Evolutionary conservation across 306 rosid genomes (phyloP).

Genomic region (Ormosia emarginata): DNA sequence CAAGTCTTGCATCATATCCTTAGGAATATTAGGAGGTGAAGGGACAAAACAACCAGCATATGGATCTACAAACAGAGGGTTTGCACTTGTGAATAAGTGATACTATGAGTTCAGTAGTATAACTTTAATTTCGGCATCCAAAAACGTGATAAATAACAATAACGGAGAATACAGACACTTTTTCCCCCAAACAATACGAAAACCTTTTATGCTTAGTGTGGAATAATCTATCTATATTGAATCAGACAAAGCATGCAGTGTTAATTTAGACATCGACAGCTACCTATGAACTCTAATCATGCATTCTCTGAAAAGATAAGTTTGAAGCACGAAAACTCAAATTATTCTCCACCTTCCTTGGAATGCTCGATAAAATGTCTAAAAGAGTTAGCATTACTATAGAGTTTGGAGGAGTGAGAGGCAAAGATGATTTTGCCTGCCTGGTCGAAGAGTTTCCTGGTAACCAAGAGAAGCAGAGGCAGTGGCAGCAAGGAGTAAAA

Average conservation of each 20-base stretch:
- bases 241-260: no score
- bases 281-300: no score
- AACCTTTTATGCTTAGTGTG: neutral
- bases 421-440: no score
- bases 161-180: no score
- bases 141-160: neutral
- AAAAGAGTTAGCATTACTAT: no score
- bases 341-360: neutral
- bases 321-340: neutral
- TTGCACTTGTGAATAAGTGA: constrained; percentile 40
- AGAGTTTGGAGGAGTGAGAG: no score
- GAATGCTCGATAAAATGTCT: constrained; percentile 39
- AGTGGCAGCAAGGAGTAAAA: constrained; percentile 49
- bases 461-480: constrained; percentile 64
- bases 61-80: constrained; percentile 76
- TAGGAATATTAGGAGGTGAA: constrained; percentile 26
- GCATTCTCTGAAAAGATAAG: neutral
- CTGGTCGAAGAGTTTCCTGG: constrained; percentile 58
- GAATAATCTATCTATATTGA: neutral
- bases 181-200: neutral
- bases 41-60: constrained; percentile 69
- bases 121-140: neutral
- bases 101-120: neutral
- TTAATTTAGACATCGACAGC: no score
- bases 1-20: constrained; percentile 41